Conservation (phyloP, 148 eudicot genomes). For the Persicaria tinctoria region DNA sequence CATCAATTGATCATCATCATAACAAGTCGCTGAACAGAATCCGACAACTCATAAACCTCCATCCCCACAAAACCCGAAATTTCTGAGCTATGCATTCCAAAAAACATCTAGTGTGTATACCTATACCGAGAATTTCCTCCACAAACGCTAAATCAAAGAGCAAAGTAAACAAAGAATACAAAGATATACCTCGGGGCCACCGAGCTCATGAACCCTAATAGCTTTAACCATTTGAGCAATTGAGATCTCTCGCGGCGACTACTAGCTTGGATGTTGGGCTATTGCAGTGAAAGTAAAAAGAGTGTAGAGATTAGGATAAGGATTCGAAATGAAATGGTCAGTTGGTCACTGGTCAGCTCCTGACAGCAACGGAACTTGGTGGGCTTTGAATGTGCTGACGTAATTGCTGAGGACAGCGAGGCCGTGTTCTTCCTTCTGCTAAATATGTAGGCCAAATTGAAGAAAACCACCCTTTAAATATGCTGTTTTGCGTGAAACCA, state of each 20-base stretch:
- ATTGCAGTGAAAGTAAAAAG: background rate
- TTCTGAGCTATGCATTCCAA: background rate
- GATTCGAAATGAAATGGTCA: background rate
- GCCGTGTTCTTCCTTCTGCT: too few relatives aligned
- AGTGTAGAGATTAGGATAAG: background rate
- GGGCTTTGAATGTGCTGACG: too few relatives aligned
- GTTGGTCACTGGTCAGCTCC: too few relatives aligned
- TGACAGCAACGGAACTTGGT: too few relatives aligned
- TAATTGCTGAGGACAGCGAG: too few relatives aligned
- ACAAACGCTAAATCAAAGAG: background rate
- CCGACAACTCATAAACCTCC: background rate
- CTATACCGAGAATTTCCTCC: background rate
- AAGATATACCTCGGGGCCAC: conserved; percentile 62
- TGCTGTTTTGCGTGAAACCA: too few relatives aligned
- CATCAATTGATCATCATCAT: too few relatives aligned
- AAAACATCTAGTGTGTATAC: background rate
- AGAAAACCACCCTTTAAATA: too few relatives aligned
- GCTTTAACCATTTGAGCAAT: conserved; percentile 57
- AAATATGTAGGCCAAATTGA: too few relatives aligned
- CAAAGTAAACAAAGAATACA: background rate
- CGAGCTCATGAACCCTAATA: conserved; percentile 57
- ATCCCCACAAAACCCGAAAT: background rate
- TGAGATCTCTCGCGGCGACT: background rate
- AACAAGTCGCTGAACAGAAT: too few relatives aligned
- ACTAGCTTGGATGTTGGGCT: background rate